Percentiles rank a stretch among this genome's conserved stretches.
Conservation (phyloP, 2,329 filamentous ascomycete species). For the Fusarium nematophilum region DNA sequence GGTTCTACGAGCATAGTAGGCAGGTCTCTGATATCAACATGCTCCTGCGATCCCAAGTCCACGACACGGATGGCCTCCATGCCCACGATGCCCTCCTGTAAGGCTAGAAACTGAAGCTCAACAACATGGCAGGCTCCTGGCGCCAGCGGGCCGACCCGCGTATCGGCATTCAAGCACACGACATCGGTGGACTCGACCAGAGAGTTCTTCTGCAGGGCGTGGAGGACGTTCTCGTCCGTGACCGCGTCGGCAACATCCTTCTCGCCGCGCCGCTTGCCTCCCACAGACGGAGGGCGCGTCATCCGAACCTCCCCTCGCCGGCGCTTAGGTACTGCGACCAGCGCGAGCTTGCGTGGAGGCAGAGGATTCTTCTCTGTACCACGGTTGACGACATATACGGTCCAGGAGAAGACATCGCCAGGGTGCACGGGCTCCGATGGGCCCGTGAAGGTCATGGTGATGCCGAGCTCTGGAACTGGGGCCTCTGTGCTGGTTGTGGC, state of each 20-base stretch:
- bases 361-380: conserved; percentile 59
- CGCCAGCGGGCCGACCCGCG: conserved; percentile 77
- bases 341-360: conserved; percentile 73
- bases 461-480: conserved; percentile 70
- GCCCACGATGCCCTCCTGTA: conserved; percentile 73
- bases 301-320: conserved; percentile 67
- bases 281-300: conserved; percentile 64
- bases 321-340: conserved; percentile 74
- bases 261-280: conserved; percentile 49
- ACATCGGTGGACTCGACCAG: conserved; percentile 73
- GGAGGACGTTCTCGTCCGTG: conserved; percentile 76
- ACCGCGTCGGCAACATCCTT: conserved; percentile 71
- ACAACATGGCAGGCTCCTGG: conserved; percentile 79
- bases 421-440: conserved; percentile 67
- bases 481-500: conserved; percentile 59
- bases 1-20: conserved; percentile 72
- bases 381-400: conserved; percentile 81
- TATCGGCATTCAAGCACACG: conserved; percentile 80
- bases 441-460: conserved; percentile 79
- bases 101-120: conserved; percentile 77
- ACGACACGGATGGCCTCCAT: conserved; percentile 79
- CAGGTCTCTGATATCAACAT: conserved; percentile 80
- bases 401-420: conserved; percentile 77
- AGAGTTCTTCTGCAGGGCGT: conserved; percentile 76
- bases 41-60: conserved; percentile 79